phyloP scores from a whole-genome alignment of 129 eudicot species.

The Cynara cardunculus region DNA sequence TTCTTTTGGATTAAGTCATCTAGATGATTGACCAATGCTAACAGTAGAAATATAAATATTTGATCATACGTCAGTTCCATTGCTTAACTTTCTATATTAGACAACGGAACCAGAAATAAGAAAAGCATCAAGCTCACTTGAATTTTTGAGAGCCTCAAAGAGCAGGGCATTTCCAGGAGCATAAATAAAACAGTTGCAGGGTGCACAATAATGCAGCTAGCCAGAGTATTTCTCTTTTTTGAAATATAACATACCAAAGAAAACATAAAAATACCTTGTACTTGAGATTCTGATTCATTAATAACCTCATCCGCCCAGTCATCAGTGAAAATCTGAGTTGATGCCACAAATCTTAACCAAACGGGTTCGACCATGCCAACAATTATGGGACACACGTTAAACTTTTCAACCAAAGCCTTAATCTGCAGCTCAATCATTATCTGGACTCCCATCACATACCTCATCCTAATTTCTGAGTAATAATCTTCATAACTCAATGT shows the following conservation, averaged over 20 bases:
- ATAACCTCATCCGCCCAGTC: conserved; percentile 68
- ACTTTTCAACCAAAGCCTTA: conserved; percentile 65
- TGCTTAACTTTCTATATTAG: no score
- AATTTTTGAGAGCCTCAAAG: background rate
- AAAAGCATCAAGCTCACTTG: background rate
- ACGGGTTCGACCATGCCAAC: conserved; percentile 51
- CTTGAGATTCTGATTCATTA: conserved; percentile 63
- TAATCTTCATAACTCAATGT: conserved; percentile 45
- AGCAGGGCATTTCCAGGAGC: background rate
- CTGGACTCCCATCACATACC: conserved; percentile 73
- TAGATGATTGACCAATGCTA: no score
- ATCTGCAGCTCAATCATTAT: conserved; percentile 61
- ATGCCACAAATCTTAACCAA: conserved; percentile 60
- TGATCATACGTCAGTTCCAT: no score
- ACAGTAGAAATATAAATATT: no score
- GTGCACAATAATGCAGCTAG: no score
- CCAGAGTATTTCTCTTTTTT: background rate
- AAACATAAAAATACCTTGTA: conserved; percentile 38
- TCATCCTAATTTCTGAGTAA: conserved; percentile 48
- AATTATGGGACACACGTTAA: conserved; percentile 49
- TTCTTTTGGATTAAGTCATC: no score
- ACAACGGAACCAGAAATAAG: no score
- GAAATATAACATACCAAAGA: background rate
- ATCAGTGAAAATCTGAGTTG: conserved; percentile 47
- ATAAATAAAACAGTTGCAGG: background rate